Conservation (phyloP, 2,329 filamentous ascomycete genomes). For the Blastomyces emzantsi region DNA sequence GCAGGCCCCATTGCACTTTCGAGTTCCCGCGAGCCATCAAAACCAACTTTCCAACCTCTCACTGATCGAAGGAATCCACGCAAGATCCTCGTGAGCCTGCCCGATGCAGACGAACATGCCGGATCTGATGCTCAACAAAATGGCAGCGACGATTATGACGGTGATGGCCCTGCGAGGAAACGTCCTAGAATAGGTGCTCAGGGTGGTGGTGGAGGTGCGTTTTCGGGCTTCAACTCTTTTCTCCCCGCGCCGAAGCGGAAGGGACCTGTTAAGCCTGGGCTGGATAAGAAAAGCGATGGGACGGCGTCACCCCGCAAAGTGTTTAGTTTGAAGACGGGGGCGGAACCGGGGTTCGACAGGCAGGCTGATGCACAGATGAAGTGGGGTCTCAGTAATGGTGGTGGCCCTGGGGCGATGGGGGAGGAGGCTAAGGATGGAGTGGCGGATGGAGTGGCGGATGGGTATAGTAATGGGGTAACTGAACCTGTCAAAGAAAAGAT, state of each 20-base stretch:
- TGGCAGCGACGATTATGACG: slow-evolving; percentile 37
- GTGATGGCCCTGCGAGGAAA: slow-evolving; percentile 58
- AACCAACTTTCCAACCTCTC: slow-evolving; percentile 58
- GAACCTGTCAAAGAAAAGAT: slow-evolving; percentile 19
- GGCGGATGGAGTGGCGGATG: slow-evolving; percentile 16
- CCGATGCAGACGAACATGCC: slow-evolving; percentile 41
- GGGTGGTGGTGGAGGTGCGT: slow-evolving; percentile 55
- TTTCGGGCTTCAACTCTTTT: slow-evolving; percentile 77
- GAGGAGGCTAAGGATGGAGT: slow-evolving; percentile 19
- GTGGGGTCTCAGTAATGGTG: slow-evolving; percentile 21
- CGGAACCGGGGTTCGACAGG: slow-evolving; percentile 70
- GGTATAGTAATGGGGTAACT: slow-evolving; percentile 12
- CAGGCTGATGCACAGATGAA: slow-evolving; percentile 40
- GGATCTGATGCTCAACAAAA: slow-evolving; percentile 31
- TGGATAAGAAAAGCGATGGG: slow-evolving; percentile 22
- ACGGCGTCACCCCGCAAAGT: slow-evolving; percentile 42
- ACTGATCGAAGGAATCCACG: slow-evolving; percentile 71
- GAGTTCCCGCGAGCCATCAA: slow-evolving; percentile 17
- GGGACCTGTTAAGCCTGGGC: slow-evolving; percentile 14
- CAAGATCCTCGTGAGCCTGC: slow-evolving; percentile 75
- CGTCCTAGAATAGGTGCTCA: slow-evolving; percentile 51
- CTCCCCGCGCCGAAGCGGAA: slow-evolving; percentile 69
- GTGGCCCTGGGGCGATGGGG: slow-evolving; percentile 30
- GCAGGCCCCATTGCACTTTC: not conserved
- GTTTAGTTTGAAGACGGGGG: slow-evolving; percentile 71